phyloP scores from a whole-genome alignment of 1,139 yeast genomes.

The Taphrina flavorubra region DNA sequence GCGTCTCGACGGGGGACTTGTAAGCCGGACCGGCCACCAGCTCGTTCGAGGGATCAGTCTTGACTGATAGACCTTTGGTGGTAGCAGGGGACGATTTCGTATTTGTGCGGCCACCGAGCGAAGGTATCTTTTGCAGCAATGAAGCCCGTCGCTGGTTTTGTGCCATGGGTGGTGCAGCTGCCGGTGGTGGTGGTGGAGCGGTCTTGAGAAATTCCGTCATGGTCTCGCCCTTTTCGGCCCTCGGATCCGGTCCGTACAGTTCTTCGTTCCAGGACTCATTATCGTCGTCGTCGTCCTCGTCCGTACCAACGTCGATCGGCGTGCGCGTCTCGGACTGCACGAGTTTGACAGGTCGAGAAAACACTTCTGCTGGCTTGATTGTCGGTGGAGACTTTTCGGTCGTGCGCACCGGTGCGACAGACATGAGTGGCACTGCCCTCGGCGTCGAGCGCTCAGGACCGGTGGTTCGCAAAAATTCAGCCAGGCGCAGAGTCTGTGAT shows the following conservation, averaged over 20 bases:
- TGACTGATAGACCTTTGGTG: neutral
- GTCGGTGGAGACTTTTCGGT: neutral
- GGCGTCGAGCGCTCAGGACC: slow-evolving; percentile 16
- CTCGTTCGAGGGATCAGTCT: slow-evolving; percentile 1
- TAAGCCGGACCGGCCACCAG: slow-evolving; percentile 37
- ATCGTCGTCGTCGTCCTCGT: slow-evolving; percentile 26
- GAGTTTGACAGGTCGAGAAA: slow-evolving; percentile 4
- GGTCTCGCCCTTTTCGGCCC: slow-evolving; percentile 15
- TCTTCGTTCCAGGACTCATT: slow-evolving; percentile 27
- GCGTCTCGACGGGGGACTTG: neutral
- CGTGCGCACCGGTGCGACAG: neutral
- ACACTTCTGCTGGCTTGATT: neutral
- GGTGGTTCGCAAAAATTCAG: slow-evolving; percentile 34
- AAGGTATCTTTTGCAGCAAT: neutral
- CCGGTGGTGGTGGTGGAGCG: slow-evolving; percentile 20
- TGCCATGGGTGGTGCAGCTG: neutral
- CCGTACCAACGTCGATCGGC: slow-evolving; percentile 19
- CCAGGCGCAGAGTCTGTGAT: slow-evolving; percentile 27
- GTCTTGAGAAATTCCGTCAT: slow-evolving; percentile 29
- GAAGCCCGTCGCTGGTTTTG: slow-evolving; percentile 1
- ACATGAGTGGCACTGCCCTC: slow-evolving; percentile 23
- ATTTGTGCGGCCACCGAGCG: slow-evolving; percentile 5
- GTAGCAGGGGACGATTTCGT: neutral
- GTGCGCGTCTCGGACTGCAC: slow-evolving; percentile 4
- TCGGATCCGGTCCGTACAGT: slow-evolving; percentile 14